phyloP scores from a whole-genome alignment of 306 rosid species.

The Astragalus membranaceus region DNA sequence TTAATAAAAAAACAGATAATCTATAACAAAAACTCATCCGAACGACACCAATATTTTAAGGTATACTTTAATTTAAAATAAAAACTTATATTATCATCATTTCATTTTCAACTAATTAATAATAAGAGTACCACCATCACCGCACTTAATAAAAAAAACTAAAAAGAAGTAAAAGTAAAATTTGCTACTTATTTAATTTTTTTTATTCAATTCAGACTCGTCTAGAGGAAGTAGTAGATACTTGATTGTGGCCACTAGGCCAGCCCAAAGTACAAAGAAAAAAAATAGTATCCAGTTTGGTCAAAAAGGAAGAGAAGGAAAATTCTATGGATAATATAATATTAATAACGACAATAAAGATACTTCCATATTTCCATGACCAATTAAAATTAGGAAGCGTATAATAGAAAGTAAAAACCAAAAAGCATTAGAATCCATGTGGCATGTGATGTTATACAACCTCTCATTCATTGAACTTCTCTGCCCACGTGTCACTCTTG shows the following conservation, averaged over 20 bases:
- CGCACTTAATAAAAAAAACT: background rate
- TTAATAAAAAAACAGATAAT: too few relatives aligned
- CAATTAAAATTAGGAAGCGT: background rate
- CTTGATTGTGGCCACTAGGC: background rate
- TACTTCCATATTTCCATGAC: background rate
- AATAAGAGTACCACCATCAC: background rate
- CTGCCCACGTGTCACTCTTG: constrained; percentile 13
- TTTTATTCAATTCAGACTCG: background rate
- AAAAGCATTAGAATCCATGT: background rate
- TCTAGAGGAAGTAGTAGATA: background rate
- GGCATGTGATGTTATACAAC: background rate
- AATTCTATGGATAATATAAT: constrained; percentile 3
- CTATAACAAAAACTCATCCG: too few relatives aligned
- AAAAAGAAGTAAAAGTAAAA: constrained; percentile 16
- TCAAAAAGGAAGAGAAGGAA: constrained; percentile 11
- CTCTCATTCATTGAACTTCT: background rate
- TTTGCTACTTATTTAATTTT: background rate
- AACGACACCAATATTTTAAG: too few relatives aligned
- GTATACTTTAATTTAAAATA: too few relatives aligned
- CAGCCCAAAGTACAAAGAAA: background rate
- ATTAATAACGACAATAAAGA: background rate
- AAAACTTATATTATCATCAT: background rate
- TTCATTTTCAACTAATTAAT: background rate
- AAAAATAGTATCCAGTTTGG: background rate
- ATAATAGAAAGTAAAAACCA: too few relatives aligned